Percentiles rank a stretch among this genome's conserved stretches.
Conservation (phyloP, 768 basidiomycete species). For the Phaeotremella fagi region DNA sequence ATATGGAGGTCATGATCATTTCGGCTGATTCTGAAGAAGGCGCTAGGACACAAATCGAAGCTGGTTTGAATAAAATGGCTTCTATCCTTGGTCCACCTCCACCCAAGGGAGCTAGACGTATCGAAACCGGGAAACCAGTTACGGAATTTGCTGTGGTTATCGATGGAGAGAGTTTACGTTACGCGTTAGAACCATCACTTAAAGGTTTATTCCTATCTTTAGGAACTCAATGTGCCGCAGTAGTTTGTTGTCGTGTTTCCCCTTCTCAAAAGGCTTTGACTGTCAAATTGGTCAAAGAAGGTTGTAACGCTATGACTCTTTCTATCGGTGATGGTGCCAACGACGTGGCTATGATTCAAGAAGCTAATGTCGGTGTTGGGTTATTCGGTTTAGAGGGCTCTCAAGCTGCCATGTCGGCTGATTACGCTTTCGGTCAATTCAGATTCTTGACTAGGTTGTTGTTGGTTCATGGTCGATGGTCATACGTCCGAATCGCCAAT, state of each 20-base stretch:
- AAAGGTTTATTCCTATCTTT: constrained; percentile 85
- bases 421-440: constrained; percentile 98
- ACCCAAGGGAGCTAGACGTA: background rate
- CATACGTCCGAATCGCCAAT: constrained; percentile 89
- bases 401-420: constrained; percentile 98
- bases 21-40: constrained; percentile 73
- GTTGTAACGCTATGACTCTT: constrained; percentile 89
- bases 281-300: constrained; percentile 92
- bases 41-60: constrained; percentile 80
- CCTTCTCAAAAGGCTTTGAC: constrained; percentile 97
- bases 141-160: constrained; percentile 90
- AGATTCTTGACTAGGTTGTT: constrained; percentile 84
- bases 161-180: constrained; percentile 83
- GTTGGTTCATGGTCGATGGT: constrained; percentile 94
- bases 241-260: constrained; percentile 96
- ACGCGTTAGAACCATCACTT: constrained; percentile 70
- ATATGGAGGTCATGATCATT: constrained; percentile 96
- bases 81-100: constrained; percentile 74
- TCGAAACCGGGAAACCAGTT: constrained; percentile 38
- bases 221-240: constrained; percentile 93
- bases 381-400: constrained; percentile 91
- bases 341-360: constrained; percentile 99
- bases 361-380: constrained; percentile 96
- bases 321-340: constrained; percentile 95
- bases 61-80: constrained; percentile 88